Conservation (phyloP, 305 asterid species). For the Fraxinus velutina region DNA sequence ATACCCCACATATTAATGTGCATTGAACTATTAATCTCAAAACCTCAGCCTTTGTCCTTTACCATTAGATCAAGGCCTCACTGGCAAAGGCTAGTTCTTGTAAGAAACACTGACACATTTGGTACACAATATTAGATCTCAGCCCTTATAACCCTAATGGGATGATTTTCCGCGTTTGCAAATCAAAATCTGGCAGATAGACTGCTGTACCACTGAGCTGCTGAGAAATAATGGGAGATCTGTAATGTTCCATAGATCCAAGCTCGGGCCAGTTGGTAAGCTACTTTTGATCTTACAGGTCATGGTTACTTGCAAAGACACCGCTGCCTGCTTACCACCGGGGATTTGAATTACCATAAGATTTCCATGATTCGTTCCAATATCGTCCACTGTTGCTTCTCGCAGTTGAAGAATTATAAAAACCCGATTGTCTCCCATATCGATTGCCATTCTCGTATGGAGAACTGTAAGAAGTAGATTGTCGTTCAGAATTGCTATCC, state of each 20-base stretch:
- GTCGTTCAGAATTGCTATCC: conserved; percentile 35
- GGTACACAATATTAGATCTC: not conserved
- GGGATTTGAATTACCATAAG: conserved; percentile 31
- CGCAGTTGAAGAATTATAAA: conserved; percentile 35
- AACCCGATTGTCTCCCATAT: conserved; percentile 46
- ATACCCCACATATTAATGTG: not conserved
- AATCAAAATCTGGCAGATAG: not conserved
- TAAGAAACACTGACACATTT: not conserved
- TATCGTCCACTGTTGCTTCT: conserved; percentile 51
- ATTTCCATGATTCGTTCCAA: conserved; percentile 49
- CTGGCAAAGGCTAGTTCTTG: not conserved
- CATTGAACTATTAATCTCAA: not conserved
- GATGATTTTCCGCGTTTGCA: not conserved
- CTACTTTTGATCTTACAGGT: not conserved
- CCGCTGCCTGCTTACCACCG: conserved; percentile 39
- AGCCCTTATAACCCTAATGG: not conserved
- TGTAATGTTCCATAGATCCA: not conserved
- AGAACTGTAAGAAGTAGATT: conserved; percentile 61
- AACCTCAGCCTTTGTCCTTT: not conserved
- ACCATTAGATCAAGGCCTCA: not conserved
- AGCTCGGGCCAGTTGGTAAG: not conserved
- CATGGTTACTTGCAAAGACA: not conserved
- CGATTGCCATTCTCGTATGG: conserved; percentile 44
- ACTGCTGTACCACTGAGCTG: not conserved
- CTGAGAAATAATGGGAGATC: not conserved